Evolutionary conservation across 2,329 filamentous ascomycete genomes (phyloP), one percentile per base, ranked within the genome.

Genomic region (Pseudopyricularia javanii): DNA sequence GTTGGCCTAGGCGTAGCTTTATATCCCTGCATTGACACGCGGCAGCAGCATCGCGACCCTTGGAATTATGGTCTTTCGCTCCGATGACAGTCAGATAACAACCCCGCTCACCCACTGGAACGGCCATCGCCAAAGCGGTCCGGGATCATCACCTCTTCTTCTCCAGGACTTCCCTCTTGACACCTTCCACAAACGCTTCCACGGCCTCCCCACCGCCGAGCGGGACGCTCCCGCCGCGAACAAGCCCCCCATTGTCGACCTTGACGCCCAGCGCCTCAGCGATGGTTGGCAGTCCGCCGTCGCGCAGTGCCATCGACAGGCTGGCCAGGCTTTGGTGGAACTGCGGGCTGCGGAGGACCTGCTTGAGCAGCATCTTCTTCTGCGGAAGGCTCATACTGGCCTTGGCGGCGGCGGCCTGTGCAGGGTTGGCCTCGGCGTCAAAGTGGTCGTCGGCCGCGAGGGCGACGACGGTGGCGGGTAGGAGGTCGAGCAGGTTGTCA

Each of bases 271-370:
- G 72, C 4, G 91, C 91, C 61, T 95, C 90, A 7, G 89, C 86
- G 57, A 98, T 86, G 60, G 84, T 94, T 4, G 91, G 91, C 54
- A 98, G 70, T 0, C 91, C 93, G 12, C 93, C 93, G 60, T 97
- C 91, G 54, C 90, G 78, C 53, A 98, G 73, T 12, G 93, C 93
- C 68, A 90, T 82, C 0, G 90, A 95, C 60, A 98, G 71, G 64
- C 86, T 93, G 1, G 82, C 80, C 37, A 96, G 70, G 59, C 88
- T 91, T 67, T 97, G 93, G 56, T 82, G 80, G 63, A 98, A 90
- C 64, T 98, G 93, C 17, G 93, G 91, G 58, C 88, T 94, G 57
- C 88, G 81, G 14, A 97, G 71, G 7, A 97, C 90, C 63, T 84
- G 85, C 65, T 83, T 84, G 45, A 98, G 69, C 12, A 97, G 78